Evolutionary conservation across 331 rosid species (phyloP).

Genomic region (Saraca asoca): DNA sequence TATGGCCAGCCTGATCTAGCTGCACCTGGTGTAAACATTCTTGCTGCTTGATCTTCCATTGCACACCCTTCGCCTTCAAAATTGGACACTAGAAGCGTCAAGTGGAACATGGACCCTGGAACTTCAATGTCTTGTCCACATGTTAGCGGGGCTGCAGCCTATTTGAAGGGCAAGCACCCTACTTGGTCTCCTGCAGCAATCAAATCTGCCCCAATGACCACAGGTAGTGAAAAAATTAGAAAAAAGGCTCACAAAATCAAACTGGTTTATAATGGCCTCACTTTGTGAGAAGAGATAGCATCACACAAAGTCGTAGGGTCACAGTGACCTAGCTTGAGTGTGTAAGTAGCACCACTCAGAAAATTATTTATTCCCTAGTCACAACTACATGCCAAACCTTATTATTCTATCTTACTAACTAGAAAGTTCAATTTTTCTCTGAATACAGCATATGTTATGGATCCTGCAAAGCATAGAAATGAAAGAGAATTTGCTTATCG

Average conservation of each 20-base stretch:
- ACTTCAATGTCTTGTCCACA: conserved; percentile 34
- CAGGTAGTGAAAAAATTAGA: conserved; percentile 20
- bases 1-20: conserved; percentile 28
- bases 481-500: conserved; percentile 34
- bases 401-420: neutral
- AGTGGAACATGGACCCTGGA: conserved; percentile 23
- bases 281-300: too few relatives aligned
- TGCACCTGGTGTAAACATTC: conserved; percentile 29
- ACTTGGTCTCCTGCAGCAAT: conserved; percentile 34
- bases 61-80: conserved; percentile 4
- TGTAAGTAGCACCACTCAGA: too few relatives aligned
- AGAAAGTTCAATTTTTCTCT: neutral
- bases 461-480: conserved; percentile 17
- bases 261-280: too few relatives aligned
- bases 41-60: conserved; percentile 31
- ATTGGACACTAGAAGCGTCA: conserved; percentile 12
- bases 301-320: too few relatives aligned
- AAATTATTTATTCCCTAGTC: too few relatives aligned
- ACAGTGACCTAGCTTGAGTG: too few relatives aligned
- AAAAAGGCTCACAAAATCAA: neutral
- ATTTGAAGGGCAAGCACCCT: conserved; percentile 34
- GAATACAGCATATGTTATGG: conserved; percentile 24
- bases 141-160: conserved; percentile 29
- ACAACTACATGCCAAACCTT: too few relatives aligned
- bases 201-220: conserved; percentile 36